Percentiles rank a stretch among this genome's conserved stretches.
These are phyloP conservation scores for Citrus glauca DNA, from an alignment of 345 rosid species.

Conservation along the genomic window DNA sequence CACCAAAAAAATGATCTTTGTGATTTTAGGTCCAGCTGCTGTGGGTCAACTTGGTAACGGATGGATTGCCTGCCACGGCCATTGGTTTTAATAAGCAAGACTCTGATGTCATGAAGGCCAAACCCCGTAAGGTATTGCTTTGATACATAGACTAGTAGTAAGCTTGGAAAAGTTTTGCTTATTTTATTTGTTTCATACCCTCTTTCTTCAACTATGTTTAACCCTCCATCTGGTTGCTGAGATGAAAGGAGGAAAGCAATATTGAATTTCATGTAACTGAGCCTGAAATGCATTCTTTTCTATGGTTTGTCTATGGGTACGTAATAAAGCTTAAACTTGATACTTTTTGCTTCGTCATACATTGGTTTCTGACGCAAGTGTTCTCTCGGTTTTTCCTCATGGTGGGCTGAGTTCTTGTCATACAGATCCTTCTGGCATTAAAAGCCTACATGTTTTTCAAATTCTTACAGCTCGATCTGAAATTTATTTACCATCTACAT, in stretches of 20 bases:
- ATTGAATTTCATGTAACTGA: neutral
- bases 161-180: neutral
- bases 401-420: neutral
- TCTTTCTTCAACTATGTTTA: neutral
- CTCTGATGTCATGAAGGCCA: conserved; percentile 92
- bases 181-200: neutral
- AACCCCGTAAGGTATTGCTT: conserved; percentile 90
- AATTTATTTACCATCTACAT: neutral
- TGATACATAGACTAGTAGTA: neutral
- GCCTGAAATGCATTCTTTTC: neutral
- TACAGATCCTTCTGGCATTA: neutral
- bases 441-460: neutral
- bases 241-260: neutral
- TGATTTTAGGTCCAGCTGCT: conserved; percentile 82
- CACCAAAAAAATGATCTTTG: neutral
- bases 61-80: conserved; percentile 99
- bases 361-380: neutral
- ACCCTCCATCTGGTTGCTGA: neutral
- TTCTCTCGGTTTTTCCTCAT: neutral
- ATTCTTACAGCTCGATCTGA: neutral
- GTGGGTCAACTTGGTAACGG: conserved; percentile 99
- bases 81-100: conserved; percentile 98
- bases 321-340: neutral
- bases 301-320: neutral
- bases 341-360: neutral